A percentile compares a stretch with the other conserved stretches of the same genome.
Conservation (phyloP, 345 rosid species). For the Garcia nutans region DNA sequence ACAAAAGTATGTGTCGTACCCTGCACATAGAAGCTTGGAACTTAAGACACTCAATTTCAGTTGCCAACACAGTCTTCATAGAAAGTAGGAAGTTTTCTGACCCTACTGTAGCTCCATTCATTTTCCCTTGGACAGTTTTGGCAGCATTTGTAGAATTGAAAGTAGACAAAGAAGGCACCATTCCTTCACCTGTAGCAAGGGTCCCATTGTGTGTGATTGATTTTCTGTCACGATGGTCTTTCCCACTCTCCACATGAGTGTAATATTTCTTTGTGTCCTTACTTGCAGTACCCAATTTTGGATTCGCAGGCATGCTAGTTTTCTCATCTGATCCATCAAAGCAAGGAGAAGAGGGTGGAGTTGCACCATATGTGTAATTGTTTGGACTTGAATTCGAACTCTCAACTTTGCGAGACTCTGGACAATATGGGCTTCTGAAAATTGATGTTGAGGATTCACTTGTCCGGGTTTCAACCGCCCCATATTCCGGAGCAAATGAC, state of each 20-base stretch:
- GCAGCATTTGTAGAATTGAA: conserved; percentile 48
- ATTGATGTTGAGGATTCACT: conserved; percentile 61
- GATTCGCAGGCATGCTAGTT: conserved; percentile 38
- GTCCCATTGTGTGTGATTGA: conserved; percentile 37
- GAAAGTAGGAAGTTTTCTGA: conserved; percentile 52
- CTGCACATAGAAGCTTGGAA: conserved; percentile 94
- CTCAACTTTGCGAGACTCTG: conserved; percentile 66
- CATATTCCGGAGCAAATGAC: conserved; percentile 96
- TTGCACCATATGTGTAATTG: conserved; percentile 76
- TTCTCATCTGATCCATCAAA: conserved; percentile 64
- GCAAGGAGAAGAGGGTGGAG: conserved; percentile 68
- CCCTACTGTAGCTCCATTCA: conserved; percentile 45
- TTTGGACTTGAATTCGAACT: conserved; percentile 67
- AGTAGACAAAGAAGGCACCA: conserved; percentile 51
- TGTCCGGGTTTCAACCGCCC: conserved; percentile 78
- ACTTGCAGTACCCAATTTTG: conserved; percentile 47
- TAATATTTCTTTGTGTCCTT: conserved; percentile 59
- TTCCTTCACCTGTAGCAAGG: conserved; percentile 46
- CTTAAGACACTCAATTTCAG: conserved; percentile 81
- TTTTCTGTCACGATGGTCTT: conserved; percentile 47
- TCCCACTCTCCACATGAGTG: conserved; percentile 63
- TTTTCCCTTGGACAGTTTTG: conserved; percentile 54
- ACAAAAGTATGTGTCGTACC: conserved; percentile 63
- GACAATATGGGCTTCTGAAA: conserved; percentile 82
- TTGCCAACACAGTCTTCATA: conserved; percentile 69